Conservation (phyloP, 495 filamentous ascomycete genomes). For the Penicillium daleae region DNA sequence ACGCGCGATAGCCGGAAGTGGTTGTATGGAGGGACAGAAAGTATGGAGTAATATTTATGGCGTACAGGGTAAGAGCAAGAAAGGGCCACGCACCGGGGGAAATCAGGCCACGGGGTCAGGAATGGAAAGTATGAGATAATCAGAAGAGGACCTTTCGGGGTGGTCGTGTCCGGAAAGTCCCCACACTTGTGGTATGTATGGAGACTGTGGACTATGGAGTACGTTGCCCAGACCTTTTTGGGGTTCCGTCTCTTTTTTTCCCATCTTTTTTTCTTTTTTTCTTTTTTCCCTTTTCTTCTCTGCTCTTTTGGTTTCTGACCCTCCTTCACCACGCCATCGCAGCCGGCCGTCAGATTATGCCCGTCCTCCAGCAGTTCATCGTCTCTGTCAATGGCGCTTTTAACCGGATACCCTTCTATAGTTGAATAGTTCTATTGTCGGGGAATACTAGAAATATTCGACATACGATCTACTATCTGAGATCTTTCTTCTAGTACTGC, state of each 20-base stretch:
- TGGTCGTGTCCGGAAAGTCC: conserved; percentile 21
- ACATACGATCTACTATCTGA: too few species aligned
- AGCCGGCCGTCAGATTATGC: conserved; percentile 3
- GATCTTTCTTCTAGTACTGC: too few species aligned
- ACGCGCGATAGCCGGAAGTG: conserved; percentile 33
- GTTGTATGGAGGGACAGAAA: not conserved
- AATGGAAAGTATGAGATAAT: conserved; percentile 24
- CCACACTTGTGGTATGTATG: conserved; percentile 26
- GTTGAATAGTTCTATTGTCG: not conserved
- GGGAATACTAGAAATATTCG: not conserved
- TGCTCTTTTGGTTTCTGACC: not conserved
- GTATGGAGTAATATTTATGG: not conserved
- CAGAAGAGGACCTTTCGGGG: conserved; percentile 25
- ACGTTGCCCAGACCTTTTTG: conserved; percentile 6
- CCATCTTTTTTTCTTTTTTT: not conserved
- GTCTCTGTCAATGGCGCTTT: not conserved
- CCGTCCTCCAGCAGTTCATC: not conserved
- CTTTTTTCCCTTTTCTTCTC: not conserved
- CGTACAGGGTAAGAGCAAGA: not conserved
- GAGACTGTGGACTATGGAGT: too few species aligned
- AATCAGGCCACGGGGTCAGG: conserved; percentile 32
- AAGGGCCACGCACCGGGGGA: conserved; percentile 27
- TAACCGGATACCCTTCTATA: not conserved
- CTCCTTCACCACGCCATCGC: not conserved
- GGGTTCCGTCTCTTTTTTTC: not conserved